phyloP scores from a whole-genome alignment of 352 stramenopile species.

The Saprolegnia diclina region DNA sequence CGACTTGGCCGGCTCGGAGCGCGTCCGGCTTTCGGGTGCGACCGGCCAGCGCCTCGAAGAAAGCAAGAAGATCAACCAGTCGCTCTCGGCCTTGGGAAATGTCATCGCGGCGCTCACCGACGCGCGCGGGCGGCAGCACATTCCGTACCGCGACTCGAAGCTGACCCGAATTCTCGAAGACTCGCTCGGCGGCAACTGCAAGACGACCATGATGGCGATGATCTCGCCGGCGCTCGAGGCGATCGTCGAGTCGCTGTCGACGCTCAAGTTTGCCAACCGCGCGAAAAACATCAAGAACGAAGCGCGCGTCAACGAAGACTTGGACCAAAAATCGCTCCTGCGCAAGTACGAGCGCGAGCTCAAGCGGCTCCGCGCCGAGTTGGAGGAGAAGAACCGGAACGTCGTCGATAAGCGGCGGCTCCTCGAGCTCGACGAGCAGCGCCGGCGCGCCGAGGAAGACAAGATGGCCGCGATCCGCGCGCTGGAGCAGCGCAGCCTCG shows the following conservation, averaged over 20 bases:
- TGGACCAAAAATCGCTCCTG: constrained; percentile 90
- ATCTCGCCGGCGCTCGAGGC: constrained; percentile 86
- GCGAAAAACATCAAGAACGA: constrained; percentile 92
- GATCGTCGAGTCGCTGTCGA: constrained; percentile 89
- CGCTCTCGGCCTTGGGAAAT: constrained; percentile 84
- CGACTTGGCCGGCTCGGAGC: constrained; percentile 88
- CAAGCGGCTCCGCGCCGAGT: constrained; percentile 86
- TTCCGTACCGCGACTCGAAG: constrained; percentile 91
- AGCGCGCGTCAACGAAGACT: constrained; percentile 86
- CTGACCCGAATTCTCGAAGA: constrained; percentile 90
- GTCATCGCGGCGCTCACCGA: constrained; percentile 89
- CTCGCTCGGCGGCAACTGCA: constrained; percentile 89
- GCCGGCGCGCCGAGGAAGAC: constrained; percentile 87
- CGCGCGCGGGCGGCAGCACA: constrained; percentile 80
- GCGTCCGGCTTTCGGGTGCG: constrained; percentile 80
- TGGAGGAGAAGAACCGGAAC: constrained; percentile 89
- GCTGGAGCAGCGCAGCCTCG: constrained; percentile 82
- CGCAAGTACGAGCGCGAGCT: constrained; percentile 95
- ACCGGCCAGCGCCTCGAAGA: constrained; percentile 86
- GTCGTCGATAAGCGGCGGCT: constrained; percentile 91
- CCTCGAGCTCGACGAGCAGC: constrained; percentile 85
- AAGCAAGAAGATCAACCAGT: constrained; percentile 93
- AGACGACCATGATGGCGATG: constrained; percentile 96
- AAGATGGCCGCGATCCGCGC: constrained; percentile 93
- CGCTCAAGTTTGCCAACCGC: constrained; percentile 92